Evolutionary conservation across 139 green algal genomes (phyloP).

Genomic region (Coelastrella sp.): DNA sequence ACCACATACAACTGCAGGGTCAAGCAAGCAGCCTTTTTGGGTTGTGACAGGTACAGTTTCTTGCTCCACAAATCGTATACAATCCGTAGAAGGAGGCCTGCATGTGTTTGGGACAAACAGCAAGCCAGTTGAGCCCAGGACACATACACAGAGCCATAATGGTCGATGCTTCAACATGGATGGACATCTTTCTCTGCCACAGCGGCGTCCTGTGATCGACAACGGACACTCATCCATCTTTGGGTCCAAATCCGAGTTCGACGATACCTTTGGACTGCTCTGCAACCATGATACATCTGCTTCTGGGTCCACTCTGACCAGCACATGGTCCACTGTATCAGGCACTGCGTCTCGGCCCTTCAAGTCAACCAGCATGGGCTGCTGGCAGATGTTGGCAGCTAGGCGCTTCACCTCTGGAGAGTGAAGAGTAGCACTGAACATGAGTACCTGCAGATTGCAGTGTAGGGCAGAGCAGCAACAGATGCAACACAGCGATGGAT

Average conservation of each 20-base stretch:
- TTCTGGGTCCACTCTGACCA: conserved; percentile 72
- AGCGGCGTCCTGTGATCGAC: no score
- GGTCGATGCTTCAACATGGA: no score
- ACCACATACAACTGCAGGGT: no score
- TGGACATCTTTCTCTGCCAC: no score
- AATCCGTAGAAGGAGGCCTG: no score
- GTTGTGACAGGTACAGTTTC: no score
- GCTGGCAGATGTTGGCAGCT: conserved; percentile 72
- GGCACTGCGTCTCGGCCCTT: conserved; percentile 65
- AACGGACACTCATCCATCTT: neutral
- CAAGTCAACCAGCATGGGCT: conserved; percentile 85
- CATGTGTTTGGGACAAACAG: no score
- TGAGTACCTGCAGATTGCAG: conserved; percentile 64
- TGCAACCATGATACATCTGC: conserved; percentile 80
- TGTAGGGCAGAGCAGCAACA: neutral
- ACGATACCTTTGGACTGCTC: conserved; percentile 56
- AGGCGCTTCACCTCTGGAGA: conserved; percentile 73
- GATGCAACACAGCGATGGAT: neutral
- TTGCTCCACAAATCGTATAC: no score
- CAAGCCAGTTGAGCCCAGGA: no score
- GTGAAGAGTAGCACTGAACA: conserved; percentile 92
- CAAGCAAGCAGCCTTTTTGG: no score
- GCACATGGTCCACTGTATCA: conserved; percentile 84
- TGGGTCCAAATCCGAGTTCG: neutral
- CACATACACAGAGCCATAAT: no score